phyloP scores from a whole-genome alignment of 805 yeast species.

The Lipomyces oligophaga region DNA sequence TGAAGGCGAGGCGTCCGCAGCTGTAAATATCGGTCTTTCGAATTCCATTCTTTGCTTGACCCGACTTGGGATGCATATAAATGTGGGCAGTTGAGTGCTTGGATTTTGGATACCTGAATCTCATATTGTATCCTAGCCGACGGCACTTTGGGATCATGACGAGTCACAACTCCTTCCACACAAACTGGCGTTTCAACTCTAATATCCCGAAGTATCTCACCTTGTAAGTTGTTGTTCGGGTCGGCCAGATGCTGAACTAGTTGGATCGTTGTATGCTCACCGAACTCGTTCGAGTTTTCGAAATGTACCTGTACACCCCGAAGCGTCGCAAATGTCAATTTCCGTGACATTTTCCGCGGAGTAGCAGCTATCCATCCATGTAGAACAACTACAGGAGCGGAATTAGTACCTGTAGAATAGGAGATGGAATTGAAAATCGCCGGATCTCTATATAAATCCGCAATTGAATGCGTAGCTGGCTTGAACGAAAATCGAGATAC shows the following conservation, averaged over 20 bases:
- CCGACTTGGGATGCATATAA: conserved; percentile 23
- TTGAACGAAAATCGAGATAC: conserved; percentile 15
- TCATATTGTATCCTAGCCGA: conserved; percentile 10
- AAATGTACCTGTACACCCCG: conserved; percentile 52
- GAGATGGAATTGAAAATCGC: not conserved
- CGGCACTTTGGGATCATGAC: conserved; percentile 10
- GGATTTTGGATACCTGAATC: conserved; percentile 6
- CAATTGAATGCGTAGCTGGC: conserved; percentile 23
- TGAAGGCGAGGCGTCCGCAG: conserved; percentile 56
- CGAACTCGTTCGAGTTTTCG: not conserved
- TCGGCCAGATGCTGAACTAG: conserved; percentile 10
- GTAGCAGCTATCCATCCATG: conserved; percentile 83
- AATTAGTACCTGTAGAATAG: too few species aligned
- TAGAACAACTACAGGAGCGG: conserved; percentile 40
- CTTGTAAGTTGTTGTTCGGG: not conserved
- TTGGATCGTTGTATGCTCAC: conserved; percentile 11
- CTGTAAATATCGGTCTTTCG: conserved; percentile 77
- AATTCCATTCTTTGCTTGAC: conserved; percentile 56
- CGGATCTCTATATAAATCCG: conserved; percentile 16
- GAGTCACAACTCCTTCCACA: conserved; percentile 16
- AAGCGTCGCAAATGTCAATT: conserved; percentile 64
- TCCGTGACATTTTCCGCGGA: conserved; percentile 65
- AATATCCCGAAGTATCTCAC: conserved; percentile 4
- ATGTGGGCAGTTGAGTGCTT: conserved; percentile 10
- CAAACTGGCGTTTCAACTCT: conserved; percentile 26